Percentiles rank a stretch among this genome's conserved stretches.
These are phyloP conservation scores for Coniophora puteana DNA, from an alignment of 1,284 basidiomycete genomes.

Conservation along the genomic window DNA sequence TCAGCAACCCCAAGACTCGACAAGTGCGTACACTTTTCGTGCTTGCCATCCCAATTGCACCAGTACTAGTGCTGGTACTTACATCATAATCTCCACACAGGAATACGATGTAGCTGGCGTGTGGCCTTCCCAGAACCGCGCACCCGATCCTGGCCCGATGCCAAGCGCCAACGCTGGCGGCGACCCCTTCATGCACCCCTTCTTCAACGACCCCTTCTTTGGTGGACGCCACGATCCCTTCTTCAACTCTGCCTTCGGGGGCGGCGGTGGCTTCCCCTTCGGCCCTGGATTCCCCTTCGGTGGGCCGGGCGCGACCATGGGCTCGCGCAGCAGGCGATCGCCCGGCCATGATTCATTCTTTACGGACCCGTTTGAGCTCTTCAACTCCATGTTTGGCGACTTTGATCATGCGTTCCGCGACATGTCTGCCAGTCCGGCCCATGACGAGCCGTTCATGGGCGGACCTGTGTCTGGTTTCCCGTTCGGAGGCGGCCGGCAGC, in stretches of 20 bases:
- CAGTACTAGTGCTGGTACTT: constrained; percentile 4
- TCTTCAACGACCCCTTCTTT: constrained; percentile 22
- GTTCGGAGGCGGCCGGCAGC: constrained; percentile 4
- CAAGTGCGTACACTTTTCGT: constrained; percentile 30
- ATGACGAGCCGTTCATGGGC: constrained; percentile 14
- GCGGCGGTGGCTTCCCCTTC: constrained; percentile 23
- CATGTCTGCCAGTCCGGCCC: constrained; percentile 19
- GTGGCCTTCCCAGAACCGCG: constrained; percentile 61
- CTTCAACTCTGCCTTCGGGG: constrained; percentile 19
- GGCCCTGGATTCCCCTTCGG: constrained; percentile 20
- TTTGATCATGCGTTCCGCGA: constrained; percentile 26
- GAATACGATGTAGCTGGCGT: constrained; percentile 67
- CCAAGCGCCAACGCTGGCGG: constrained; percentile 25
- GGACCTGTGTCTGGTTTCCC: constrained; percentile 21
- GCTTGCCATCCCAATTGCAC: too few species aligned
- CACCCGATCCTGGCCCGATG: constrained; percentile 20
- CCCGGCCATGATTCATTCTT: constrained; percentile 33
- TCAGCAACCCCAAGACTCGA: constrained; percentile 39
- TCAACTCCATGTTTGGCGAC: constrained; percentile 63
- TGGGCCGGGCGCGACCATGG: constrained; percentile 28
- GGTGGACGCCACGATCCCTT: constrained; percentile 26
- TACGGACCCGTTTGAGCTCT: constrained; percentile 70
- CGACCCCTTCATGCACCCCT: constrained; percentile 31
- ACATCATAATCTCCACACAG: constrained; percentile 26
- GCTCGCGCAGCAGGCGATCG: too few species aligned